Evolutionary conservation across 495 filamentous ascomycete species (phyloP).

Genomic region (Penicillium paradoxum): DNA sequence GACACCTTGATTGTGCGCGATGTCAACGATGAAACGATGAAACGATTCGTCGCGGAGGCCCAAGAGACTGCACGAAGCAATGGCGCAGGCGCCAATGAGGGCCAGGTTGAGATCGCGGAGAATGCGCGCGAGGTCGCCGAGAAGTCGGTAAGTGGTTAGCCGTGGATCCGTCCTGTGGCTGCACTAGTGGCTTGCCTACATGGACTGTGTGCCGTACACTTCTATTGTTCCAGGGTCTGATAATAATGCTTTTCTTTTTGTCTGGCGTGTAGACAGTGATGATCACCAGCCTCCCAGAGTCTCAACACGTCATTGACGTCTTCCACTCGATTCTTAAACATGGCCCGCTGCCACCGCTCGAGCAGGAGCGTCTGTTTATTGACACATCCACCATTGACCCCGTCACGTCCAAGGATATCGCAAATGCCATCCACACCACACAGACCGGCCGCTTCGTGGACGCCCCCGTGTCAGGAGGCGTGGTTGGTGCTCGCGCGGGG

Average conservation of each 20-base stretch:
- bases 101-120: conserved; percentile 52
- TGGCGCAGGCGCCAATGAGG: conserved; percentile 30
- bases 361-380: conserved; percentile 62
- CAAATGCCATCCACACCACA: conserved; percentile 53
- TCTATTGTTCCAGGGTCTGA: not conserved
- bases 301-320: conserved; percentile 70
- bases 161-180: not conserved
- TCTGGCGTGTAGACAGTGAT: conserved; percentile 57
- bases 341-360: conserved; percentile 34
- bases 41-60: conserved; percentile 58
- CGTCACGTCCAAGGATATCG: conserved; percentile 63
- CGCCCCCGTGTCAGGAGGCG: conserved; percentile 80
- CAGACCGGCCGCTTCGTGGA: conserved; percentile 63
- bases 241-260: conserved; percentile 7
- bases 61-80: conserved; percentile 32
- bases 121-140: conserved; percentile 60
- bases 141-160: conserved; percentile 59
- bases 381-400: conserved; percentile 87
- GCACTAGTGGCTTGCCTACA: not conserved
- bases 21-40: conserved; percentile 58
- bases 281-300: conserved; percentile 76
- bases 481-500: conserved; percentile 72
- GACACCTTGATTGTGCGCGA: conserved; percentile 71
- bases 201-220: not conserved
- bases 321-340: conserved; percentile 58